Evolutionary conservation across 108 stramenopile species (phyloP).

Genomic region (Nitzschia palea): DNA sequence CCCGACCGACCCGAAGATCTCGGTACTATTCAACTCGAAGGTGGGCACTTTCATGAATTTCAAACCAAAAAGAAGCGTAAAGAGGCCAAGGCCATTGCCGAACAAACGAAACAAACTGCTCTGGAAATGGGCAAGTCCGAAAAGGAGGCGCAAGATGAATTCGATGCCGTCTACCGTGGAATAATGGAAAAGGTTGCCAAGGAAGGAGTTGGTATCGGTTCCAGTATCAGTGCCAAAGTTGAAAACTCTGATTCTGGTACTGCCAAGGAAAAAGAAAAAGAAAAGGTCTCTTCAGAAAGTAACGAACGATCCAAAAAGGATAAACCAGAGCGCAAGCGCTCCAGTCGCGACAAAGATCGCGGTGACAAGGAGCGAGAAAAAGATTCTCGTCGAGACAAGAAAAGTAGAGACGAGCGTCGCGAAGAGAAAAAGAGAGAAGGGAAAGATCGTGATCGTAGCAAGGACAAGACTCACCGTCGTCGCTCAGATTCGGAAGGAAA

Average conservation of each 20-base stretch:
- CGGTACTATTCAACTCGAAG: slow-evolving; percentile 51
- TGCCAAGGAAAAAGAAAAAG: background rate
- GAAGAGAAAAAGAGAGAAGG: slow-evolving; percentile 11
- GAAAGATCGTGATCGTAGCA: slow-evolving; percentile 2
- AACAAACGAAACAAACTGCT: slow-evolving; percentile 57
- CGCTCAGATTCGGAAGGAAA: background rate
- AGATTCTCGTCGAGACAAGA: slow-evolving; percentile 6
- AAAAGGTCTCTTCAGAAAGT: background rate
- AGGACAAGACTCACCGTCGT: background rate
- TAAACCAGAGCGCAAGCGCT: slow-evolving; percentile 3
- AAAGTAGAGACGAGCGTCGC: slow-evolving; percentile 17
- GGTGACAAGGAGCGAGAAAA: background rate
- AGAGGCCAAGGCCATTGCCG: slow-evolving; percentile 76
- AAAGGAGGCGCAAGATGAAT: slow-evolving; percentile 75
- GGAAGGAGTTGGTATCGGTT: slow-evolving; percentile 29
- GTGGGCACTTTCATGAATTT: slow-evolving; percentile 82
- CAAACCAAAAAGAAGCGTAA: slow-evolving; percentile 84
- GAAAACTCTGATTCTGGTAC: background rate
- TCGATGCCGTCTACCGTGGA: slow-evolving; percentile 56
- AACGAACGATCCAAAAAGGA: background rate
- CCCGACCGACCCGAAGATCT: slow-evolving; percentile 69
- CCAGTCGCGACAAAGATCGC: background rate
- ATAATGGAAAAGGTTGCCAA: slow-evolving; percentile 67
- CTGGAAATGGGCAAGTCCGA: slow-evolving; percentile 50
- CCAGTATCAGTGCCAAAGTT: background rate